phyloP scores from a whole-genome alignment of 148 eudicot species.

The Camellia japonica region DNA sequence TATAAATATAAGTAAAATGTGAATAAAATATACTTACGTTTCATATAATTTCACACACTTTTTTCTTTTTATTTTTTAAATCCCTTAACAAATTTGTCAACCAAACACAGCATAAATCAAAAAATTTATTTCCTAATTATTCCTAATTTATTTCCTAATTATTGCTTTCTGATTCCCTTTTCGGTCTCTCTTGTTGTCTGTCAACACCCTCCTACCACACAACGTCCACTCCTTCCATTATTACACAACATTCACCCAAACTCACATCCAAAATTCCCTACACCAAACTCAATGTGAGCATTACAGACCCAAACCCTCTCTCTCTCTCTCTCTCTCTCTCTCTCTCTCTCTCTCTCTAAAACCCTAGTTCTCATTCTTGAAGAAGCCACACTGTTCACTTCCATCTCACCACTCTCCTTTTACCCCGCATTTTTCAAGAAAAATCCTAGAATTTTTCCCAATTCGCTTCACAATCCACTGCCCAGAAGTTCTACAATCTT shows the following conservation, averaged over 20 bases:
- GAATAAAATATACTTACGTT: too few species aligned
- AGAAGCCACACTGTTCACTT: neutral
- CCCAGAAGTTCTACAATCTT: neutral
- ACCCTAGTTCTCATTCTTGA: neutral
- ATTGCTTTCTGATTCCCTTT: too few species aligned
- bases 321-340: neutral
- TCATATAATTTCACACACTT: too few species aligned
- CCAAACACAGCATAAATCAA: too few species aligned
- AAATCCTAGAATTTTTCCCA: neutral
- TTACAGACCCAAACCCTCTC: neutral
- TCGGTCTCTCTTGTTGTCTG: too few species aligned
- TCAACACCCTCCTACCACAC: too few species aligned
- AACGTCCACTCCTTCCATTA: neutral
- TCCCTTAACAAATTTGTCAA: too few species aligned
- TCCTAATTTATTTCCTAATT: too few species aligned
- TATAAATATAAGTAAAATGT: too few species aligned
- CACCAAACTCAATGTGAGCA: neutral
- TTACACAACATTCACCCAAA: too few species aligned
- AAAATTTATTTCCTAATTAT: too few species aligned
- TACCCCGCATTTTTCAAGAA: neutral
- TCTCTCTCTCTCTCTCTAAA: neutral
- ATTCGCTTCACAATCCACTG: slow-evolving; percentile 5
- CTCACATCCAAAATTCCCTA: neutral
- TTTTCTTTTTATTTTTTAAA: too few species aligned
- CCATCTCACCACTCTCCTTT: neutral